Evolutionary conservation across 441 rosid species (phyloP), one percentile per base, ranked within the genome.

Genomic region (Kokia cookei): DNA sequence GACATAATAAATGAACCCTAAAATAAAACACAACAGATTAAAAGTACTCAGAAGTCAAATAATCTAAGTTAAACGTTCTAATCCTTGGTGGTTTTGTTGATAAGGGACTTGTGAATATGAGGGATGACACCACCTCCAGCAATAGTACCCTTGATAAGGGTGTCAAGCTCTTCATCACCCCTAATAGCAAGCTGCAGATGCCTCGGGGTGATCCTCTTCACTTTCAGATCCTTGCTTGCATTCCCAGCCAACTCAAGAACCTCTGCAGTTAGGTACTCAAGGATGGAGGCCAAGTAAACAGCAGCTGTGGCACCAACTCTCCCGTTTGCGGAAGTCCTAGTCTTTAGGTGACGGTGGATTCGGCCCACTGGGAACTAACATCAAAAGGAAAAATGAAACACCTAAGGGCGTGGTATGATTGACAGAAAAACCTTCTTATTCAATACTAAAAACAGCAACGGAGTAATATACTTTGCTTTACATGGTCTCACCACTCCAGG

Each of bases 121-220:
- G 98, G 97, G 65, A 94, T 94, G n/a, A 94, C 98, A 64, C 97
- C 97, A 10, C 98, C 98, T 62, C 97, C 98, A 45, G 98, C 95
- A 69, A 94, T 92, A 55, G 99, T 94, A 35, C 99, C 99, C 81
- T 92, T 94, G 87, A 94, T 93, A 73, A 94, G 97, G 2, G 96
- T 94, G 80, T 94, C 97, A 5, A 94, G 97, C 80, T 94, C 97
- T 75, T 94, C 98, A 62, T 94, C 98, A 27, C 98, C 97, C 78
- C 98, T 82, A 66, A 94, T 94, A 35, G 98, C 98, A 19, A 94
- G 86, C 85, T 94, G 98, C 76, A 94, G 80, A 82, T 94, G 97
- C 88, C 98, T 86, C 0, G 97, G 98, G 1, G 96, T 94, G 68
- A 94, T 94, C 68, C 98, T 89, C 87, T 94, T 92, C 84, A 92